These are phyloP conservation scores for Volvox africanus DNA, from an alignment of 139 green algal species.

Conservation along the genomic window DNA sequence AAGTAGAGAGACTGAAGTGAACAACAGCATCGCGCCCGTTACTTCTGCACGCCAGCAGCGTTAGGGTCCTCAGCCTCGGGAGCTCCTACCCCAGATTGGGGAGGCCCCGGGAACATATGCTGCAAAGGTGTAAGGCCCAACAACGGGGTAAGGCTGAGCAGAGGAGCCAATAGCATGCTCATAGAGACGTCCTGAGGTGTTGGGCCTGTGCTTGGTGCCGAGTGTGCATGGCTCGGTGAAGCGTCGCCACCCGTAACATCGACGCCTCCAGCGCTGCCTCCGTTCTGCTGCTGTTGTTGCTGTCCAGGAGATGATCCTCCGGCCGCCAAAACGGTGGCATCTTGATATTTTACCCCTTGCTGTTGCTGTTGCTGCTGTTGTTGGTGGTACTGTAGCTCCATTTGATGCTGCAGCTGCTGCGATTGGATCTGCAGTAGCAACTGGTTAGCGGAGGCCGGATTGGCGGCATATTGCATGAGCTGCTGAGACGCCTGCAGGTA, in stretches of 20 bases:
- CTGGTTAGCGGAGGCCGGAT: neutral
- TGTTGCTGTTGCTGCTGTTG: conserved; percentile 9
- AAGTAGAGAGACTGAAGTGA: no score
- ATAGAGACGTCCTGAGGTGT: neutral
- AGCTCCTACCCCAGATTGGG: neutral
- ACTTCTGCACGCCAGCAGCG: neutral
- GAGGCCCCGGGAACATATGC: neutral
- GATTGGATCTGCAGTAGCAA: conserved; percentile 19
- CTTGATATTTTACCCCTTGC: neutral
- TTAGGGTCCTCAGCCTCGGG: neutral
- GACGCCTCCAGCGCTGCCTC: neutral
- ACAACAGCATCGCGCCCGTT: neutral
- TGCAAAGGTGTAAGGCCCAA: neutral
- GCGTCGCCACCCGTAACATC: neutral
- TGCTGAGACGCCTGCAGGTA: conserved; percentile 26
- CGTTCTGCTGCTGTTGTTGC: neutral
- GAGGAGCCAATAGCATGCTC: conserved; percentile 17
- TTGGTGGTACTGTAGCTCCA: neutral
- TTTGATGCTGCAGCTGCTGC: conserved; percentile 14
- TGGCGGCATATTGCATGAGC: conserved; percentile 14
- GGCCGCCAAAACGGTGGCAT: neutral
- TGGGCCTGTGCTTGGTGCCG: neutral
- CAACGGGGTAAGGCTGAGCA: neutral
- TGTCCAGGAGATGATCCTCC: neutral
- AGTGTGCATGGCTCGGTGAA: neutral